phyloP scores from a whole-genome alignment of 345 rosid species.

The Cardamine chenopodiifolia region DNA sequence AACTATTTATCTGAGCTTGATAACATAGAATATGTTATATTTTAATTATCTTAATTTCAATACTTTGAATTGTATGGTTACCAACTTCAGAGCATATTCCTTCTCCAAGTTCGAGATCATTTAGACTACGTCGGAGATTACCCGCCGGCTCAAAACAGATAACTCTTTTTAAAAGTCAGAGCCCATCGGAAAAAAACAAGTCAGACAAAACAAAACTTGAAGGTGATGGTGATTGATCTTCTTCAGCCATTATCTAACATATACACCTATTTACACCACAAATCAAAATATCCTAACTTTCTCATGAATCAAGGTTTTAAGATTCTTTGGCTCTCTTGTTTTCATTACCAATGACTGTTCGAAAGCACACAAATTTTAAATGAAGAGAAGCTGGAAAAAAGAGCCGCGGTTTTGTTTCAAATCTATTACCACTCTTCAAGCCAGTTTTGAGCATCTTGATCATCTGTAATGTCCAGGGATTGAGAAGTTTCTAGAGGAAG shows the following conservation, averaged over 20 bases:
- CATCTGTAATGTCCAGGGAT: constrained; percentile 53
- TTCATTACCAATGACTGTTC: constrained; percentile 29
- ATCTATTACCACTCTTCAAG: constrained; percentile 71
- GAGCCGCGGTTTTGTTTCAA: constrained; percentile 7
- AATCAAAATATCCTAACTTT: constrained; percentile 29
- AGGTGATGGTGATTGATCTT: constrained; percentile 23
- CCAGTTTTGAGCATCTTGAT: constrained; percentile 64
- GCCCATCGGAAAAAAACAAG: background rate
- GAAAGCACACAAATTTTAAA: constrained; percentile 15
- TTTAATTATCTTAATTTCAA: background rate
- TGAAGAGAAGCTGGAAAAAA: background rate
- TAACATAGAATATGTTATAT: background rate
- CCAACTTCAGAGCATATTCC: background rate
- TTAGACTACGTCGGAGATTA: background rate
- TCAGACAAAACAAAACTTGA: constrained; percentile 22
- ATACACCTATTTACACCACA: constrained; percentile 36
- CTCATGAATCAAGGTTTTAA: constrained; percentile 29
- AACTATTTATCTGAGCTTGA: background rate
- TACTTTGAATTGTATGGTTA: background rate
- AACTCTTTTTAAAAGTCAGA: background rate
- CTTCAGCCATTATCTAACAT: constrained; percentile 32
- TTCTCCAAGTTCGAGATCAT: background rate
- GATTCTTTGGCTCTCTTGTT: constrained; percentile 31
- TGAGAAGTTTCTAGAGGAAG: constrained; percentile 46
- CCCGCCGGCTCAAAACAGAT: background rate